Percentiles rank a stretch among this genome's conserved stretches.
Evolutionary conservation across 1,284 basidiomycete species (phyloP).

Genomic region (Naganishia sp.): DNA sequence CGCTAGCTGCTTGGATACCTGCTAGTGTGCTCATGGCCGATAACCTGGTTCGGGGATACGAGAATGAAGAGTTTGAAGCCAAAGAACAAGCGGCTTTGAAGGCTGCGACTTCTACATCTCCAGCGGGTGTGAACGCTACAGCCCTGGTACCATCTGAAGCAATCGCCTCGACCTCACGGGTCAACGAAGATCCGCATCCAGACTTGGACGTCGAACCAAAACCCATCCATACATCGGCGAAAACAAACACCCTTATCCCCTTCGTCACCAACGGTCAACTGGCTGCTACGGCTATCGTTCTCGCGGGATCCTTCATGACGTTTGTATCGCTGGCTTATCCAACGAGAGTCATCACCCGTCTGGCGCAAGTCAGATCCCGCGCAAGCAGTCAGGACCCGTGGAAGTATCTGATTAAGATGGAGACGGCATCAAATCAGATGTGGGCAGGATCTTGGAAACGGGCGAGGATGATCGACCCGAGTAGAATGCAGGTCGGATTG

Average conservation of each 20-base stretch:
- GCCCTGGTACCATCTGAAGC: not conserved
- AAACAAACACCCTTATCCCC: slow-evolving; percentile 7
- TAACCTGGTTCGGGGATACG: slow-evolving; percentile 20
- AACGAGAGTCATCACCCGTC: slow-evolving; percentile 20
- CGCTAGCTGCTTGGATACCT: slow-evolving; percentile 24
- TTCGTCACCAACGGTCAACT: slow-evolving; percentile 26
- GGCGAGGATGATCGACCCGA: slow-evolving; percentile 20
- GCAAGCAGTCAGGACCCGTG: slow-evolving; percentile 2
- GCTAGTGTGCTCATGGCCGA: slow-evolving; percentile 22
- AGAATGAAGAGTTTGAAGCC: slow-evolving; percentile 24
- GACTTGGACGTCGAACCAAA: not conserved
- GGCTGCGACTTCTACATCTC: not conserved
- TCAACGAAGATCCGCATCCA: slow-evolving; percentile 15
- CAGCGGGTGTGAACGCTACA: not conserved
- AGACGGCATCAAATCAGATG: slow-evolving; percentile 31
- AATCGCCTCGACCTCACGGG: not conserved
- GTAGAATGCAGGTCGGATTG: slow-evolving; percentile 15
- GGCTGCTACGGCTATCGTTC: slow-evolving; percentile 18
- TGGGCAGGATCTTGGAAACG: slow-evolving; percentile 21
- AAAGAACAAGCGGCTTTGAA: slow-evolving; percentile 7
- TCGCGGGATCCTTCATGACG: slow-evolving; percentile 25
- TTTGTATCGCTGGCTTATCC: slow-evolving; percentile 26
- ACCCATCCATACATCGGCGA: slow-evolving; percentile 3
- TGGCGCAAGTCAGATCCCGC: slow-evolving; percentile 13
- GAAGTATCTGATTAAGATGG: slow-evolving; percentile 26